Evolutionary conservation across 108 stramenopile species (phyloP).

Genomic region (Cylindrotheca fusiformis): DNA sequence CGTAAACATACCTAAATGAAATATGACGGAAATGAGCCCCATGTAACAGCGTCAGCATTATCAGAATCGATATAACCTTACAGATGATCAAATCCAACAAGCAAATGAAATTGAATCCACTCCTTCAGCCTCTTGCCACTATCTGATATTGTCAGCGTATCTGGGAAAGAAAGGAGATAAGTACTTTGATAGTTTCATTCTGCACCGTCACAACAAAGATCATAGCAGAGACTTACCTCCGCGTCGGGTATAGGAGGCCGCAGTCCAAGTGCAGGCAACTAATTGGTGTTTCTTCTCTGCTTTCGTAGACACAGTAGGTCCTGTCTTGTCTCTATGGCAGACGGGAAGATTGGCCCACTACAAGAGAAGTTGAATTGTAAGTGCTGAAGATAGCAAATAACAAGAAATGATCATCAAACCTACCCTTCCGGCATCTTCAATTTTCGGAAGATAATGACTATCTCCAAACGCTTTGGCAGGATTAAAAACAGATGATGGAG

Average conservation of each 20-base stretch:
- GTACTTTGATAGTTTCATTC: too few species aligned
- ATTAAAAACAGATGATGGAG: slow-evolving; percentile 27
- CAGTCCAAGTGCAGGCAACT: slow-evolving; percentile 32
- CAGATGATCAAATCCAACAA: slow-evolving; percentile 78
- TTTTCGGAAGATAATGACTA: slow-evolving; percentile 45
- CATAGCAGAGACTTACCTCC: slow-evolving; percentile 19
- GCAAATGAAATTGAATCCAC: slow-evolving; percentile 81
- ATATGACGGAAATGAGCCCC: too few species aligned
- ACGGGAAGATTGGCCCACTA: slow-evolving; percentile 72
- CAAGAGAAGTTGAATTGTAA: not conserved
- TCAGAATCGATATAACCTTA: too few species aligned
- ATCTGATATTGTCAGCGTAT: slow-evolving; percentile 27
- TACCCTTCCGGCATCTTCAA: slow-evolving; percentile 59
- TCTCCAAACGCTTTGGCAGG: slow-evolving; percentile 46
- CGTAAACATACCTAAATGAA: slow-evolving; percentile 57
- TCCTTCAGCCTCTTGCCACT: slow-evolving; percentile 56
- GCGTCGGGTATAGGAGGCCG: slow-evolving; percentile 26
- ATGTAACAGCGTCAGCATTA: too few species aligned
- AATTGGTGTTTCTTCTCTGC: slow-evolving; percentile 13
- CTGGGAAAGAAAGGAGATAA: too few species aligned
- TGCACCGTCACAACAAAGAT: too few species aligned
- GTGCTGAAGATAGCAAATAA: not conserved
- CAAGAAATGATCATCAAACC: not conserved
- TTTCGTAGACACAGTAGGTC: not conserved
- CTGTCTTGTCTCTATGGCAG: slow-evolving; percentile 25